Evolutionary conservation across 257 asterid genomes (phyloP).

Genomic region (Primulina eburnea): DNA sequence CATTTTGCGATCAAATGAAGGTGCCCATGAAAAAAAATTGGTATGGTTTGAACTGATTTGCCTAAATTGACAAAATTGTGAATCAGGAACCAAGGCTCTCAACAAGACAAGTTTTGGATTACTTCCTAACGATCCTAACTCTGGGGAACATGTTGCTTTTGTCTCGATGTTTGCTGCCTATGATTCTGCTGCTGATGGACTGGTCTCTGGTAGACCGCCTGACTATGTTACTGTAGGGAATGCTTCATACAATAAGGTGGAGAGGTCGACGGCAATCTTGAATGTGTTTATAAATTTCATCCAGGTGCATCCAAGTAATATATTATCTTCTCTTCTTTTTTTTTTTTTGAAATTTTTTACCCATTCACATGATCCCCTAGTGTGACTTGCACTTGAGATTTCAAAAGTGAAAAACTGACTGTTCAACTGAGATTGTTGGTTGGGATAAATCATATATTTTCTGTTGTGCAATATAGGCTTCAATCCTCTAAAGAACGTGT

Average conservation of each 20-base stretch:
- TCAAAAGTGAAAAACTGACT: too few species aligned
- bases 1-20: not conserved
- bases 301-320: constrained; percentile 47
- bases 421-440: not conserved
- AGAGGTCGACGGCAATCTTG: constrained; percentile 79
- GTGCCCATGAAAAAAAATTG: constrained; percentile 2
- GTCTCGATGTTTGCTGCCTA: constrained; percentile 78
- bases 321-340: not conserved
- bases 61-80: constrained; percentile 16
- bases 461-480: not conserved
- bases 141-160: constrained; percentile 44
- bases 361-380: not conserved
- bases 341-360: too few species aligned
- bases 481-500: not conserved
- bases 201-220: constrained; percentile 32
- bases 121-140: constrained; percentile 23
- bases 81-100: constrained; percentile 70
- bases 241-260: constrained; percentile 63
- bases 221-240: constrained; percentile 74
- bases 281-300: constrained; percentile 72
- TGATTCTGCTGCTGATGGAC: constrained; percentile 43
- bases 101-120: constrained; percentile 45
- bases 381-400: not conserved
- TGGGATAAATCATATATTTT: not conserved
- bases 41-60: constrained; percentile 6